Conservation (phyloP, 2,329 filamentous ascomycete species). For the Fusarium compactum region DNA sequence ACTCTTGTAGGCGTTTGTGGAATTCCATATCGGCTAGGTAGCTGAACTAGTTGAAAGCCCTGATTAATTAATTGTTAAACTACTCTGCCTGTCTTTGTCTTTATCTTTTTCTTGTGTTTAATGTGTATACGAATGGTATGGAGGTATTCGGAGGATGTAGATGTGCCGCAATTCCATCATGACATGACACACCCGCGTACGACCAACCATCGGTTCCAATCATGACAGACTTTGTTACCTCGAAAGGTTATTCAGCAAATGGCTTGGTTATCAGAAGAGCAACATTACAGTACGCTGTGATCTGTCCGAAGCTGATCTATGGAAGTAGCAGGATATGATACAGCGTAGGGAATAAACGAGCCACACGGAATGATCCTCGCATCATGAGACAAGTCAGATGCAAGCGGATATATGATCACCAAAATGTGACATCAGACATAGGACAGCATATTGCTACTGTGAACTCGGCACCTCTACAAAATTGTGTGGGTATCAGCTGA, state of each 20-base stretch:
- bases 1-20: slow-evolving; percentile 41
- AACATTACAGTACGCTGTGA: neutral
- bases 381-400: slow-evolving; percentile 23
- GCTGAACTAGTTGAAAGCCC: slow-evolving; percentile 40
- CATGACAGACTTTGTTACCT: neutral
- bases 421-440: slow-evolving; percentile 1
- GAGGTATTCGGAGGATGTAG: neutral
- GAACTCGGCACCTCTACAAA: neutral
- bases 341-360: neutral
- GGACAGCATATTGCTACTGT: neutral
- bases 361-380: slow-evolving; percentile 7
- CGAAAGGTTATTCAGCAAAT: neutral
- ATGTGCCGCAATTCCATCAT: neutral
- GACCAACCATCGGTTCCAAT: neutral
- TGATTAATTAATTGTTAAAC: slow-evolving; percentile 20
- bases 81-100: neutral
- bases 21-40: slow-evolving; percentile 30
- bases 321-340: neutral
- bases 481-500: slow-evolving; percentile 7
- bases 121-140: neutral
- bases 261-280: neutral
- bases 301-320: neutral
- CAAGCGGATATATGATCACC: slow-evolving; percentile 10
- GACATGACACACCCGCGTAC: neutral
- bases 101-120: neutral